A percentile compares a stretch with the other conserved stretches of the same genome.
Conservation (phyloP, 768 basidiomycete genomes). For the Tricholoma flavovirens region DNA sequence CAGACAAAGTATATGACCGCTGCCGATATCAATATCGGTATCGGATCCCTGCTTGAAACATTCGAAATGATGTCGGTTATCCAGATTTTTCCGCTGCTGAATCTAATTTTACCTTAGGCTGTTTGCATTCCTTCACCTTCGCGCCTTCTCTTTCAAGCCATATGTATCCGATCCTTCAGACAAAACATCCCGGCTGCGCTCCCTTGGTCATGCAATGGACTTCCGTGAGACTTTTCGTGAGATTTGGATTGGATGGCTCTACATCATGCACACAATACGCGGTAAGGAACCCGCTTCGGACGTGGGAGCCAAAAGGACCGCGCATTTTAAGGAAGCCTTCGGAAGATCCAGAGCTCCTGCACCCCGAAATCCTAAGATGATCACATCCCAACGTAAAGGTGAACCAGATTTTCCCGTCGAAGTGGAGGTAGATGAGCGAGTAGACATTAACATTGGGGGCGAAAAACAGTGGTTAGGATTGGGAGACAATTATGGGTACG, state of each 20-base stretch:
- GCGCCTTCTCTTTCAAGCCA: constrained; percentile 64
- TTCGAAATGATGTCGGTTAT: constrained; percentile 67
- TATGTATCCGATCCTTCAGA: constrained; percentile 37
- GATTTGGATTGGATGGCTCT: constrained; percentile 51
- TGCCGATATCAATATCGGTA: constrained; percentile 66
- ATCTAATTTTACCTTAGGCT: constrained; percentile 31
- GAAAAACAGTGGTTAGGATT: constrained; percentile 50
- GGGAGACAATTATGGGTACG: constrained; percentile 42
- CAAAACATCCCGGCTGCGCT: constrained; percentile 48
- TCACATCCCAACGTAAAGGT: constrained; percentile 5
- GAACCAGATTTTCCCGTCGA: constrained; percentile 12
- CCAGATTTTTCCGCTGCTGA: background rate
- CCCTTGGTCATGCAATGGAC: constrained; percentile 61
- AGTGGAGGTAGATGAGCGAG: constrained; percentile 37
- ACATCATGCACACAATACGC: constrained; percentile 47
- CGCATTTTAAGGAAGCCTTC: constrained; percentile 41
- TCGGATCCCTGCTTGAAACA: constrained; percentile 61
- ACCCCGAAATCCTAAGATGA: constrained; percentile 6
- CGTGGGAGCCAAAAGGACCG: constrained; percentile 35
- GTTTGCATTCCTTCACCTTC: constrained; percentile 66
- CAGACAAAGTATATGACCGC: constrained; percentile 68
- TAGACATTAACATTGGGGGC: constrained; percentile 34
- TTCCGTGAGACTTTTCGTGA: constrained; percentile 66
- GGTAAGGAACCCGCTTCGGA: constrained; percentile 50
- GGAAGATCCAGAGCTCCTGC: constrained; percentile 27